phyloP scores from a whole-genome alignment of 495 filamentous ascomycete genomes.

The Aspergillus coremiiformis region DNA sequence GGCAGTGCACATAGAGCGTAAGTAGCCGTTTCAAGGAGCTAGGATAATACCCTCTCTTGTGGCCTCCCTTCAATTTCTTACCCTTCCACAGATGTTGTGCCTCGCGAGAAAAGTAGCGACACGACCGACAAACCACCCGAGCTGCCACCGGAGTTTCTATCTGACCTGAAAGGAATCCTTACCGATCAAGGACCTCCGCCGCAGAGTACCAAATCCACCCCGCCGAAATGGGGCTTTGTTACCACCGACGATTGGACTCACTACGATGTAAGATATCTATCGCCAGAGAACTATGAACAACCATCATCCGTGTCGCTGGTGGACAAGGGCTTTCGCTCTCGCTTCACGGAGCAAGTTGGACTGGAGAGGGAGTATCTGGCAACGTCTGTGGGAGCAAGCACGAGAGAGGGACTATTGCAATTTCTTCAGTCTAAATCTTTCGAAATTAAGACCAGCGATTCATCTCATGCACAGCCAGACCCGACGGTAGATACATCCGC shows the following conservation, averaged over 20 bases:
- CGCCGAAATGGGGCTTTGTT: slow-evolving; percentile 8
- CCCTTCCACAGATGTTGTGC: neutral
- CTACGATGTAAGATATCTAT: slow-evolving; percentile 12
- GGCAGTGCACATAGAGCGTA: neutral
- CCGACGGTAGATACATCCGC: slow-evolving; percentile 4
- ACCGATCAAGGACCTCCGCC: slow-evolving; percentile 2
- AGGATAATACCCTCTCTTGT: neutral
- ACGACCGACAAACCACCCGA: neutral
- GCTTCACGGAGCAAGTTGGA: slow-evolving; percentile 19
- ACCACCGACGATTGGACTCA: slow-evolving; percentile 7
- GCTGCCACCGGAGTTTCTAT: slow-evolving; percentile 4
- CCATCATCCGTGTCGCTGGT: slow-evolving; percentile 19
- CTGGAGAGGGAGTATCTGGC: slow-evolving; percentile 9
- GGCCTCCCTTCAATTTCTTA: neutral
- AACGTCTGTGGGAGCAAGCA: slow-evolving; percentile 4
- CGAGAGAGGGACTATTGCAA: neutral
- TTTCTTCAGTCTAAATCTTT: neutral
- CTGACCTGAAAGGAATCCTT: slow-evolving; percentile 8
- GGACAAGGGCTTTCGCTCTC: slow-evolving; percentile 24
- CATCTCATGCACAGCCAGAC: neutral
- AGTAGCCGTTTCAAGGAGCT: neutral
- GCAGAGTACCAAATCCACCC: neutral
- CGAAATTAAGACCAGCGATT: neutral
- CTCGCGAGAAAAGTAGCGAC: neutral
- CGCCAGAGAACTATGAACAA: slow-evolving; percentile 16